Evolutionary conservation across 202 grass and related monocot genomes (phyloP).

Genomic region (Brachypodium distachyon): DNA sequence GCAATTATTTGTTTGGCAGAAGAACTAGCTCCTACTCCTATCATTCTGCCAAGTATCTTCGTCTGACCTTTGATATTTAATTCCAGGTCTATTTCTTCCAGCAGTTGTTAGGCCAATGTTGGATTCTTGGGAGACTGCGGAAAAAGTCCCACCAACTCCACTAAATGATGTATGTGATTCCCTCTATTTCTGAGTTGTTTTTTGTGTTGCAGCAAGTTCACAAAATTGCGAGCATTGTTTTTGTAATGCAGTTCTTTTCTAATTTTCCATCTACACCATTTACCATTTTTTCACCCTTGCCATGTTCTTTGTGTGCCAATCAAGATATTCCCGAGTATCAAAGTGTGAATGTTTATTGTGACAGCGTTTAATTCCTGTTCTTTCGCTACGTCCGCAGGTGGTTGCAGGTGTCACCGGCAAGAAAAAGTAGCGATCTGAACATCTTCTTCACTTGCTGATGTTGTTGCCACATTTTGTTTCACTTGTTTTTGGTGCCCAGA

Average conservation of each 20-base stretch:
- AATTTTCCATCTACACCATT: not conserved
- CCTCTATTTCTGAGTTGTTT: not conserved
- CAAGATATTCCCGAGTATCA: not conserved
- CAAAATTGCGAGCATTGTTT: not conserved
- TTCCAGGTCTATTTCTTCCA: constrained; percentile 87
- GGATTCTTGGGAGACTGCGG: constrained; percentile 74
- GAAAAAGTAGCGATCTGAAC: constrained; percentile 17
- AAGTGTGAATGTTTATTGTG: not conserved
- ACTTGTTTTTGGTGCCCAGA: not conserved
- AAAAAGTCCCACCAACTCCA: constrained; percentile 63
- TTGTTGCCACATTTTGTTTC: not conserved
- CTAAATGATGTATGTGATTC: constrained; percentile 62
- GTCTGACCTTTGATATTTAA: constrained; percentile 11
- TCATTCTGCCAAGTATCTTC: not conserved
- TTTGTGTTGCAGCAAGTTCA: not conserved
- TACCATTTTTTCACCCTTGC: not conserved
- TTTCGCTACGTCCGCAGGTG: constrained; percentile 28
- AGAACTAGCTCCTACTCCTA: not conserved
- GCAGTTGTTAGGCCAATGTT: constrained; percentile 86
- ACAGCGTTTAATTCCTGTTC: not conserved
- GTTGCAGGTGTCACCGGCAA: constrained; percentile 61
- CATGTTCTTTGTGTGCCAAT: not conserved
- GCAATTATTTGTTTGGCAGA: not conserved
- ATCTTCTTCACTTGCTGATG: not conserved
- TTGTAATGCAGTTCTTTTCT: not conserved